These are phyloP conservation scores for Solanum lycopersicoides DNA, from an alignment of 257 asterid species.

Conservation along the genomic window DNA sequence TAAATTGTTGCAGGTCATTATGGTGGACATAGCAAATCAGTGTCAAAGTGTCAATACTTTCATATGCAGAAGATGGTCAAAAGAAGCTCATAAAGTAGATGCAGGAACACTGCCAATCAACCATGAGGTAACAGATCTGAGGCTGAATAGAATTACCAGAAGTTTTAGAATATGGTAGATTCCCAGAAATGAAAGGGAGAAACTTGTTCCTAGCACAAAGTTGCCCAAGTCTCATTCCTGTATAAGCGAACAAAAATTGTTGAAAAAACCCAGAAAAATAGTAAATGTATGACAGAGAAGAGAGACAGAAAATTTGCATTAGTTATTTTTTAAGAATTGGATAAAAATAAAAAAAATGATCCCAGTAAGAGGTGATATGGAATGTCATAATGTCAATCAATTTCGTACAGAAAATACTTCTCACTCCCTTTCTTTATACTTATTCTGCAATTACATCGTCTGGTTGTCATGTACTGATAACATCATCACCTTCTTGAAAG, in stretches of 20 bases:
- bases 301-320: neutral
- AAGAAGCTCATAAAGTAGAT: neutral
- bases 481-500: neutral
- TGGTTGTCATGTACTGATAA: neutral
- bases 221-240: slow-evolving; percentile 43
- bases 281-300: neutral
- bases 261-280: neutral
- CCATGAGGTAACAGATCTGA: neutral
- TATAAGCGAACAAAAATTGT: neutral
- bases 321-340: neutral
- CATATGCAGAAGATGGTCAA: neutral
- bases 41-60: neutral
- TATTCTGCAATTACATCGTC: neutral
- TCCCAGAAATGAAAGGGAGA: slow-evolving; percentile 36
- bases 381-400: neutral
- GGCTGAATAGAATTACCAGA: slow-evolving; percentile 17
- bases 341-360: neutral
- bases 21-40: neutral
- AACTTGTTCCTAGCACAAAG: slow-evolving; percentile 40
- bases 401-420: neutral
- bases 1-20: neutral
- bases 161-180: slow-evolving; percentile 23
- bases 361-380: neutral
- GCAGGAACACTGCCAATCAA: neutral
- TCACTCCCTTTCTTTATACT: neutral